Evolutionary conservation across 345 rosid genomes (phyloP).

Genomic region (Microthlaspi erraticum): DNA sequence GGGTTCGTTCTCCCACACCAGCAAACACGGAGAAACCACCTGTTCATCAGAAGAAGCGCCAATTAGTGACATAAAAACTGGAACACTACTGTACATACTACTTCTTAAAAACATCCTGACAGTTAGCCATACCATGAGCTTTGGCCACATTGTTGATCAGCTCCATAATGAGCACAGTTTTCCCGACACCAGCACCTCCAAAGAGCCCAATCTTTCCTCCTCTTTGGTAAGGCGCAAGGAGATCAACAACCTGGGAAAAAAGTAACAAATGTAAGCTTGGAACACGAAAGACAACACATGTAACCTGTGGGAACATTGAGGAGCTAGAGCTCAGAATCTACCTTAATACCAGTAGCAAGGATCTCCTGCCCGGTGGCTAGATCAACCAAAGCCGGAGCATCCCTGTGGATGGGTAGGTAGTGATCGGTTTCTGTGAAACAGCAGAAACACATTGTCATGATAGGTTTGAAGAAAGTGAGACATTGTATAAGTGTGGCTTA

Average conservation of each 20-base stretch:
- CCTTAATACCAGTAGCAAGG: constrained; percentile 97
- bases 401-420: constrained; percentile 91
- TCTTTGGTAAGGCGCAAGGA: constrained; percentile 97
- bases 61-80: neutral
- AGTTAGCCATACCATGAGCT: constrained; percentile 74
- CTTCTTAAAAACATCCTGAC: neutral
- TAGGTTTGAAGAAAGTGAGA: neutral
- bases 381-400: constrained; percentile 95
- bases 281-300: neutral
- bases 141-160: constrained; percentile 98
- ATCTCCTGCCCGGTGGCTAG: constrained; percentile 95
- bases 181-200: constrained; percentile 99
- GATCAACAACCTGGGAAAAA: constrained; percentile 75
- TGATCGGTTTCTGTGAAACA: constrained; percentile 75
- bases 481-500: neutral
- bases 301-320: neutral
- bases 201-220: constrained; percentile 99
- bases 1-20: constrained; percentile 97
- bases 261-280: neutral
- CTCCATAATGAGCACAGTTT: constrained; percentile 98
- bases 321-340: neutral
- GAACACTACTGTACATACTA: neutral
- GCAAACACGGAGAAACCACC: constrained; percentile 99
- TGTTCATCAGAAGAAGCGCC: constrained; percentile 40
- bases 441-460: constrained; percentile 13